Evolutionary conservation across 257 asterid species (phyloP).

Genomic region (Gynochthodes officinalis): DNA sequence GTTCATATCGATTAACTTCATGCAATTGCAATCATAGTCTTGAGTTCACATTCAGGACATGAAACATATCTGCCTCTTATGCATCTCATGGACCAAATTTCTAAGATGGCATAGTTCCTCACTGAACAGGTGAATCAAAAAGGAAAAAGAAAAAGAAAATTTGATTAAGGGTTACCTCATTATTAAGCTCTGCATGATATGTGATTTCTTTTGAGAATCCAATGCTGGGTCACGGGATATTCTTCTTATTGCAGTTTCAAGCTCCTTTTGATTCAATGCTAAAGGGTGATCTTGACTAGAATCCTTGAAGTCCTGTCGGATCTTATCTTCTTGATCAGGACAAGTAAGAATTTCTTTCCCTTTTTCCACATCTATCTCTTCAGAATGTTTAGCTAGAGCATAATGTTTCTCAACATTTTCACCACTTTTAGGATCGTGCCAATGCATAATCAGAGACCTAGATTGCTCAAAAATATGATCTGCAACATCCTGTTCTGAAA

Average conservation of each 20-base stretch:
- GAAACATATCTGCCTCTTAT: not conserved
- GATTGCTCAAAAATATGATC: conserved; percentile 24
- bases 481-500: conserved; percentile 22
- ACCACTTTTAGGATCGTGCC: conserved; percentile 22
- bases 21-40: not conserved
- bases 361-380: conserved; percentile 38
- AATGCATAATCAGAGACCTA: conserved; percentile 30
- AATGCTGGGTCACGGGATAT: conserved; percentile 68
- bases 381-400: conserved; percentile 27
- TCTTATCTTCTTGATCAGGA: conserved; percentile 23
- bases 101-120: conserved; percentile 4
- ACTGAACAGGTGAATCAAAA: not conserved
- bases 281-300: conserved; percentile 44
- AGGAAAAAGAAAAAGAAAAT: conserved; percentile 4
- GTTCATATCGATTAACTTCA: not conserved
- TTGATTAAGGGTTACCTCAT: conserved; percentile 48
- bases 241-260: conserved; percentile 65
- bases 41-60: not conserved
- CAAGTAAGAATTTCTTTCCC: conserved; percentile 29
- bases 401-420: conserved; percentile 24
- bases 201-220: conserved; percentile 54
- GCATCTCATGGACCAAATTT: not conserved
- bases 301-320: conserved; percentile 18
- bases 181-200: conserved; percentile 62
- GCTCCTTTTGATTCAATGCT: conserved; percentile 55